Percentiles rank a stretch among this genome's conserved stretches.
Conservation (phyloP, 106 monocot genomes). For the Allium sativum region DNA sequence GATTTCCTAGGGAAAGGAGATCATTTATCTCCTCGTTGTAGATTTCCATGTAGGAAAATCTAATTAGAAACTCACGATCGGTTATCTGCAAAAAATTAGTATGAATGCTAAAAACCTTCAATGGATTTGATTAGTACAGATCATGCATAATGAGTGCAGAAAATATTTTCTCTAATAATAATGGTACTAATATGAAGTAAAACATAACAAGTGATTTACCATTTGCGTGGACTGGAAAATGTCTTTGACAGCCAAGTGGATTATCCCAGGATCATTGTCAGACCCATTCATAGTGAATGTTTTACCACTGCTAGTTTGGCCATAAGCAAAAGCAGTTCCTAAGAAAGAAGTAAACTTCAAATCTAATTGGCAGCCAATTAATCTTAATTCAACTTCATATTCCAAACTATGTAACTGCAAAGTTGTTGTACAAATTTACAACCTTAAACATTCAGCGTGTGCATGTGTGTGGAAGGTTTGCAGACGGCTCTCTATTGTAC, state of each 20-base stretch:
- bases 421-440: too few relatives aligned
- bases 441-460: too few relatives aligned
- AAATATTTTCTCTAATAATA: too few relatives aligned
- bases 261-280: slow-evolving; percentile 62
- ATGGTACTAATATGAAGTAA: too few relatives aligned
- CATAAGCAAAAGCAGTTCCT: slow-evolving; percentile 97
- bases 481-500: too few relatives aligned
- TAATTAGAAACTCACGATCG: slow-evolving; percentile 80
- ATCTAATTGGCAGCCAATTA: too few relatives aligned
- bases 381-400: too few relatives aligned
- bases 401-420: too few relatives aligned
- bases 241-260: slow-evolving; percentile 64
- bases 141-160: too few relatives aligned
- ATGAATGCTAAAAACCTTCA: slow-evolving; percentile 3
- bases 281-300: slow-evolving; percentile 97
- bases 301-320: slow-evolving; percentile 97
- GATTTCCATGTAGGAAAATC: slow-evolving; percentile 98
- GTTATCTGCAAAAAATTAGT: slow-evolving; percentile 20
- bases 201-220: too few relatives aligned
- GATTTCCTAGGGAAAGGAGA: slow-evolving; percentile 46
- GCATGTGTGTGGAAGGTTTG: too few relatives aligned
- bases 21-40: slow-evolving; percentile 99
- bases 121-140: too few relatives aligned
- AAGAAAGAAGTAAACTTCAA: not conserved
- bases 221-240: slow-evolving; percentile 41